These are phyloP conservation scores for Capronia americana DNA, from an alignment of 2,329 filamentous ascomycete genomes.

Conservation along the genomic window DNA sequence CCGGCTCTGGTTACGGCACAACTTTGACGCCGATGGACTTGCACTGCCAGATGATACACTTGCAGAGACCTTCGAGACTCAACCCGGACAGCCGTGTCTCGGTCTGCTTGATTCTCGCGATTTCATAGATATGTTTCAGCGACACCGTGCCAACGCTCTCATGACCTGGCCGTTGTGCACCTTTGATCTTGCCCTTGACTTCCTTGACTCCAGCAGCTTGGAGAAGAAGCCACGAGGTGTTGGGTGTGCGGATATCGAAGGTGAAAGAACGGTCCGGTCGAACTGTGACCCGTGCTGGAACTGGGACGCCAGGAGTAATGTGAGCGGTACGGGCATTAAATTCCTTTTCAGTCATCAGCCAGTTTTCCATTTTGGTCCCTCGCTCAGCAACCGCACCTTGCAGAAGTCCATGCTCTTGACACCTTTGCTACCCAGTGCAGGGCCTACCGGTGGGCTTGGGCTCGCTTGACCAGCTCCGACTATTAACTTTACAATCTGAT, in stretches of 20 bases:
- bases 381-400: slow-evolving; percentile 69
- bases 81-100: slow-evolving; percentile 76
- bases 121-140: slow-evolving; percentile 96
- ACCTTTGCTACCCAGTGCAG: slow-evolving; percentile 94
- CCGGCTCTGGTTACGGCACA: slow-evolving; percentile 53
- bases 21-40: slow-evolving; percentile 77
- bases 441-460: slow-evolving; percentile 93
- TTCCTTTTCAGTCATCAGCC: slow-evolving; percentile 65
- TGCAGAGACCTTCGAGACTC: slow-evolving; percentile 73
- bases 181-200: slow-evolving; percentile 75
- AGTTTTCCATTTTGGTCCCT: neutral
- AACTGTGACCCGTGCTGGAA: slow-evolving; percentile 88
- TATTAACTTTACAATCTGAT: slow-evolving; percentile 94
- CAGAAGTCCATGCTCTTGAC: slow-evolving; percentile 99
- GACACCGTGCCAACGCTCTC: slow-evolving; percentile 84
- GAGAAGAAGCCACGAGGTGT: slow-evolving; percentile 88
- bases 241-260: slow-evolving; percentile 91
- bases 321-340: slow-evolving; percentile 95
- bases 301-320: slow-evolving; percentile 80
- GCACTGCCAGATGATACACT: slow-evolving; percentile 74
- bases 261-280: slow-evolving; percentile 90
- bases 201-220: slow-evolving; percentile 77
- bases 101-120: slow-evolving; percentile 91
- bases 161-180: slow-evolving; percentile 74
- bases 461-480: slow-evolving; percentile 95